A percentile compares a stretch with the other conserved stretches of the same genome.
Evolutionary conservation across 192 early-diverging fungal genomes (phyloP).

Genomic region (Phycomyces nitens): DNA sequence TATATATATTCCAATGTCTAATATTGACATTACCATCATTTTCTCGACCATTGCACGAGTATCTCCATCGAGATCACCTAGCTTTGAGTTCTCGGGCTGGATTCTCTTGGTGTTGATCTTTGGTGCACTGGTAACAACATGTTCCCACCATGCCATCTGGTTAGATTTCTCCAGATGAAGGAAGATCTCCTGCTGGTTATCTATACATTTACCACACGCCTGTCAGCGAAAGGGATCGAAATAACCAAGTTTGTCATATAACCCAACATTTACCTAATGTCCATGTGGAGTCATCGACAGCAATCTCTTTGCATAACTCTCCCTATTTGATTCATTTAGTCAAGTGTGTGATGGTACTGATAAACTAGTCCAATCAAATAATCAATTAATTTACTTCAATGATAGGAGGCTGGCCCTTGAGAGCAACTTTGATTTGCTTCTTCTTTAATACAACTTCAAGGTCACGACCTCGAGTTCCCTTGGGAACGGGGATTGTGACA

Average conservation of each 20-base stretch:
- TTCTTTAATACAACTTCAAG: constrained; percentile 66
- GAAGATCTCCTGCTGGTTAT: constrained; percentile 66
- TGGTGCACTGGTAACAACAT: constrained; percentile 76
- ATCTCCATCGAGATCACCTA: constrained; percentile 84
- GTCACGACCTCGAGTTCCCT: constrained; percentile 66
- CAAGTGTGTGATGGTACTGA: neutral
- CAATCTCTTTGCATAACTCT: constrained; percentile 62
- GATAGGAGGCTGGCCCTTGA: constrained; percentile 73
- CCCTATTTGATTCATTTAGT: constrained; percentile 44
- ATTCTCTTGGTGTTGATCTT: constrained; percentile 88
- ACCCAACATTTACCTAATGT: constrained; percentile 33
- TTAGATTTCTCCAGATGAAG: constrained; percentile 87
- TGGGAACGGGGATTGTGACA: constrained; percentile 64
- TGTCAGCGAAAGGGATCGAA: no score
- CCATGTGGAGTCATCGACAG: constrained; percentile 82
- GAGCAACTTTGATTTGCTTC: constrained; percentile 58
- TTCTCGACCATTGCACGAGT: constrained; percentile 92
- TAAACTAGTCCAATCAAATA: neutral
- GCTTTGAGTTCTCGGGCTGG: constrained; percentile 84
- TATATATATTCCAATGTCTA: no score
- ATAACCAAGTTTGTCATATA: no score
- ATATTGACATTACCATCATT: constrained; percentile 73
- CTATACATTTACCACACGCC: constrained; percentile 7
- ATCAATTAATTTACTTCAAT: constrained; percentile 67
- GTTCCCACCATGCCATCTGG: constrained; percentile 84